Percentiles rank a stretch among this genome's conserved stretches.
These are phyloP conservation scores for Didymella lethalis DNA, from an alignment of 2,329 filamentous ascomycete genomes.

Conservation along the genomic window DNA sequence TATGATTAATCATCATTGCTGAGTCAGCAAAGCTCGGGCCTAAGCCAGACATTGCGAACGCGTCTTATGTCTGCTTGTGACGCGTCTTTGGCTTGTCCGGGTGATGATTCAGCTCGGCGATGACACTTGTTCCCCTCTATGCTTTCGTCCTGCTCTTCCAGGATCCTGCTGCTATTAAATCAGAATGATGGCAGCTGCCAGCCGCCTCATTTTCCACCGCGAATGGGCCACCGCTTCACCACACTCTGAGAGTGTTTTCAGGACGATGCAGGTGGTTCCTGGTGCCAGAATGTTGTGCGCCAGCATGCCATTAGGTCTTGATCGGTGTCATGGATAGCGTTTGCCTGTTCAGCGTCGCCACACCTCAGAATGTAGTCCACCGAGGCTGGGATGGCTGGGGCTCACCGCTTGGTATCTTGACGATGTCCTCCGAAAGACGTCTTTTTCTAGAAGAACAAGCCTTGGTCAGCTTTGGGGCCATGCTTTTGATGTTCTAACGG, in stretches of 20 bases:
- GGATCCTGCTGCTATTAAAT: not conserved
- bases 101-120: not conserved
- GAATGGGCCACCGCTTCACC: not conserved
- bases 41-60: not conserved
- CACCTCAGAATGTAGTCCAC: not conserved
- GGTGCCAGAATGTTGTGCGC: not conserved
- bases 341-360: not conserved
- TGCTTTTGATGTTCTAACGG: slow-evolving; percentile 21
- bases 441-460: not conserved
- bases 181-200: not conserved
- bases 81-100: not conserved
- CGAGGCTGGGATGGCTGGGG: not conserved
- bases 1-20: not conserved
- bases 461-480: slow-evolving; percentile 2
- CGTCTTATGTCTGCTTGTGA: not conserved
- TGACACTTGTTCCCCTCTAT: not conserved
- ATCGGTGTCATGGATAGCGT: not conserved
- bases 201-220: not conserved
- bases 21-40: slow-evolving; percentile 13
- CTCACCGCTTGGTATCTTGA: slow-evolving; percentile 2
- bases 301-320: not conserved
- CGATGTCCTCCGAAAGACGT: not conserved
- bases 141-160: not conserved
- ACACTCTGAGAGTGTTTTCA: not conserved
- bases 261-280: not conserved